phyloP scores from a whole-genome alignment of 495 filamentous ascomycete genomes.

The Chaetomium fimeti region DNA sequence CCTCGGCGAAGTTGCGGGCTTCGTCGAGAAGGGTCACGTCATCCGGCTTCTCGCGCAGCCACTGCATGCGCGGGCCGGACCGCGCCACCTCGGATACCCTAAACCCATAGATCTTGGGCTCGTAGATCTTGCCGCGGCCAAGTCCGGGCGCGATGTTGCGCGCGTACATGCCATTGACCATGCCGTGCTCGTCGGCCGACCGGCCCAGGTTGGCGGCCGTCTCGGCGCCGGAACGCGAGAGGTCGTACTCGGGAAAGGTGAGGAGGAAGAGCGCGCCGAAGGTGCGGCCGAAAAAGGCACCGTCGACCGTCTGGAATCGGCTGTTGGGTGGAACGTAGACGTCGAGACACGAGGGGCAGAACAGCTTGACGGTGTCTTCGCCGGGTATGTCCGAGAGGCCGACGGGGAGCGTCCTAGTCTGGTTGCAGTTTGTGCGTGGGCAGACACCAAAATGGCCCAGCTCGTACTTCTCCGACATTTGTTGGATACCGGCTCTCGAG shows the following conservation, averaged over 20 bases:
- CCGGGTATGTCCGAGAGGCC: constrained; percentile 91
- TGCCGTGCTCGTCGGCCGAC: constrained; percentile 45
- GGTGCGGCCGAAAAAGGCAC: constrained; percentile 96
- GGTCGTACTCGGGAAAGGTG: constrained; percentile 93
- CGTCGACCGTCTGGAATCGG: constrained; percentile 95
- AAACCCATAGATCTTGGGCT: constrained; percentile 96
- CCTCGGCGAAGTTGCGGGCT: constrained; percentile 55
- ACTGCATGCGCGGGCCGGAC: constrained; percentile 92
- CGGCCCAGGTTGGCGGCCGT: constrained; percentile 41
- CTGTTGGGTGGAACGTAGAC: constrained; percentile 97
- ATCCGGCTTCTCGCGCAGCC: constrained; percentile 80
- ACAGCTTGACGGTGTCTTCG: constrained; percentile 96
- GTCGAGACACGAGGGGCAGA: constrained; percentile 94
- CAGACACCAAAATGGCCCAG: constrained; percentile 91
- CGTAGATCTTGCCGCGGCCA: constrained; percentile 80
- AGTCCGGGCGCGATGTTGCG: constrained; percentile 85
- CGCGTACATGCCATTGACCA: constrained; percentile 81
- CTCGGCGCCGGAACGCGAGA: constrained; percentile 56
- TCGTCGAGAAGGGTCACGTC: constrained; percentile 84
- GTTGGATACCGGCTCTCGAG: constrained; percentile 92
- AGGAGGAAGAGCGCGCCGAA: constrained; percentile 94
- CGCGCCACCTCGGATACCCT: constrained; percentile 82
- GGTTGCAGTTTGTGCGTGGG: constrained; percentile 84
- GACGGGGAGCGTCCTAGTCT: constrained; percentile 84
- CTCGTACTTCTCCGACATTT: constrained; percentile 99